A percentile compares a stretch with the other conserved stretches of the same genome.
Conservation (phyloP, 2,329 filamentous ascomycete species). For the Paecilomyces sp. region DNA sequence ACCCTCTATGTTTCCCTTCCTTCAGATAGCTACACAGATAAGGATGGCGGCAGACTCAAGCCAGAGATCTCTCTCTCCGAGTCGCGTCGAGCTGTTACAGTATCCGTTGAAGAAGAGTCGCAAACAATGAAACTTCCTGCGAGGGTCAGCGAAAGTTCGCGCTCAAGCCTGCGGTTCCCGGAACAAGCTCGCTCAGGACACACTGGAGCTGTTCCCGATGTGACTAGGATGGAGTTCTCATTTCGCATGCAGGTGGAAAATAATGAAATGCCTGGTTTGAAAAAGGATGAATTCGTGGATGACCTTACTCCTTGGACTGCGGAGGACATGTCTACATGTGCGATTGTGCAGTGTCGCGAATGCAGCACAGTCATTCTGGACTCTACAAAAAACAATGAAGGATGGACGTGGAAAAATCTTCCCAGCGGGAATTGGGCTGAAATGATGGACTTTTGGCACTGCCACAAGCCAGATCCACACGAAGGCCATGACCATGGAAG, state of each 20-base stretch:
- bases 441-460: conserved; percentile 99
- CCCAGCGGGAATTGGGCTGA: conserved; percentile 98
- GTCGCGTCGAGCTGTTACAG: conserved; percentile 26
- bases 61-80: conserved; percentile 24
- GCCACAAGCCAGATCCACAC: conserved; percentile 71
- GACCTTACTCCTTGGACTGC: conserved; percentile 33
- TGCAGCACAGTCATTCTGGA: conserved; percentile 28
- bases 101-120: conserved; percentile 23
- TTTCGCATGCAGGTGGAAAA: conserved; percentile 49
- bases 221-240: conserved; percentile 40
- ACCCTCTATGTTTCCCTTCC: conserved; percentile 49
- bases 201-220: neutral
- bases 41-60: conserved; percentile 2
- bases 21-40: neutral
- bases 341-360: conserved; percentile 28
- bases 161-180: conserved; percentile 11
- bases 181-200: conserved; percentile 2
- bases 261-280: conserved; percentile 8
- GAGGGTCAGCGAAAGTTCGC: conserved; percentile 21
- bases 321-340: conserved; percentile 26
- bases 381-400: conserved; percentile 9
- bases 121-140: conserved; percentile 44
- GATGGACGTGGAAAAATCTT: conserved; percentile 75
- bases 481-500: conserved; percentile 34
- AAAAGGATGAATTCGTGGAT: conserved; percentile 18